Percentiles rank a stretch among this genome's conserved stretches.
These are phyloP conservation scores for Xylaria flabelliformis DNA, from an alignment of 495 filamentous ascomycete genomes.

Conservation along the genomic window DNA sequence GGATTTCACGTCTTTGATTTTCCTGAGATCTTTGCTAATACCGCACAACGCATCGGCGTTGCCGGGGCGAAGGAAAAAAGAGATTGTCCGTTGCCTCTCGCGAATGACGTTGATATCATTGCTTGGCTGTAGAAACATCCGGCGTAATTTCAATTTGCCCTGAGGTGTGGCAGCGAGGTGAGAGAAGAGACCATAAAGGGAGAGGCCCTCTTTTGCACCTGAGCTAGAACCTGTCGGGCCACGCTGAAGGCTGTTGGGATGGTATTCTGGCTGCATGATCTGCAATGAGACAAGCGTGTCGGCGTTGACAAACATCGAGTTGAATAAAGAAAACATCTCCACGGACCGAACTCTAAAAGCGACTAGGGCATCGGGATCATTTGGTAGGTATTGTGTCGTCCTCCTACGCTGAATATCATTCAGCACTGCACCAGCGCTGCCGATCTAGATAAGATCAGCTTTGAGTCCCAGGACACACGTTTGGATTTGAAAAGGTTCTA, in stretches of 20 bases:
- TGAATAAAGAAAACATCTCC: conserved; percentile 77
- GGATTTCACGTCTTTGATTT: conserved; percentile 79
- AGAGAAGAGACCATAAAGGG: conserved; percentile 83
- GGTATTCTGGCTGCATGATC: conserved; percentile 81
- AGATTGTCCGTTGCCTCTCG: conserved; percentile 75
- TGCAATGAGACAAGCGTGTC: conserved; percentile 85
- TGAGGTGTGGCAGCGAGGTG: conserved; percentile 81
- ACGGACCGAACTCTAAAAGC: conserved; percentile 68
- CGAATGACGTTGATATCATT: conserved; percentile 69
- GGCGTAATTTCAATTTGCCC: conserved; percentile 75
- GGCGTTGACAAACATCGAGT: conserved; percentile 84
- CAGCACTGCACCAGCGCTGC: conserved; percentile 86
- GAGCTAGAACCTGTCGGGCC: conserved; percentile 71
- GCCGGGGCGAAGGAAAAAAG: conserved; percentile 70
- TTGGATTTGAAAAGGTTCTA: not conserved
- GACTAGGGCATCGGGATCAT: conserved; percentile 54
- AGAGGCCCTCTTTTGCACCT: conserved; percentile 86
- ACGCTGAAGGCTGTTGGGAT: conserved; percentile 84
- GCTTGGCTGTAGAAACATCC: conserved; percentile 85
- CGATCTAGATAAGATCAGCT: conserved; percentile 46
- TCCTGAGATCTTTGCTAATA: conserved; percentile 69
- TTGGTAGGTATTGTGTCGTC: conserved; percentile 63
- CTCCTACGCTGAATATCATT: conserved; percentile 76
- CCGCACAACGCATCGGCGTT: conserved; percentile 64
- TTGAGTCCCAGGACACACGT: not conserved